Evolutionary conservation across 2,329 filamentous ascomycete species (phyloP).

Genomic region (Graphilbum fragrans): DNA sequence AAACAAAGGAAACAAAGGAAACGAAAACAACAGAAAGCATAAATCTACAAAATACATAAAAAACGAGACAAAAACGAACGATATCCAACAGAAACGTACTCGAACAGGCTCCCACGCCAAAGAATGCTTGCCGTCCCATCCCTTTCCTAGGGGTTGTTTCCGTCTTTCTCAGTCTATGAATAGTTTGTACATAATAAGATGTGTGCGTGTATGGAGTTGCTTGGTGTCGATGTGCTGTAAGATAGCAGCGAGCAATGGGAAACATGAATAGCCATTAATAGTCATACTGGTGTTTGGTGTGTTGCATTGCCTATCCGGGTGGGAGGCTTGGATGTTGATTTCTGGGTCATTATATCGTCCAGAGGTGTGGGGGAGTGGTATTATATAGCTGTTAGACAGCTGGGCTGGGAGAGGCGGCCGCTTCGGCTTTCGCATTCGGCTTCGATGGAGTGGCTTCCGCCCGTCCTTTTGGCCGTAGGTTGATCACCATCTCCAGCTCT

Average conservation of each 20-base stretch:
- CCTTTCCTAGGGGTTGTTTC: not conserved
- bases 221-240: too few species aligned
- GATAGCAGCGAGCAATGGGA: too few species aligned
- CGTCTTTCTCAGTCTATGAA: not conserved
- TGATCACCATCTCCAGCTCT: constrained; percentile 85
- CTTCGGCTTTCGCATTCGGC: not conserved
- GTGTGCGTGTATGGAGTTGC: too few species aligned
- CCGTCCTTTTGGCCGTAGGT: constrained; percentile 18
- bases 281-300: too few species aligned
- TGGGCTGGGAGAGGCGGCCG: not conserved
- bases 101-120: not conserved
- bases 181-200: too few species aligned
- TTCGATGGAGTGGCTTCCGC: not conserved
- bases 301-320: too few species aligned
- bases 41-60: not conserved
- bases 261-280: too few species aligned
- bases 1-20: not conserved
- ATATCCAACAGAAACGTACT: not conserved
- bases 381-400: not conserved
- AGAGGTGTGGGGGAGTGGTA: too few species aligned
- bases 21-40: not conserved
- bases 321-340: too few species aligned
- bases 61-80: not conserved
- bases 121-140: not conserved
- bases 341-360: too few species aligned